Base-by-base conservation (phyloP, 2,329 filamentous ascomycete genomes). In the Aspergillus floridensis region DNA sequence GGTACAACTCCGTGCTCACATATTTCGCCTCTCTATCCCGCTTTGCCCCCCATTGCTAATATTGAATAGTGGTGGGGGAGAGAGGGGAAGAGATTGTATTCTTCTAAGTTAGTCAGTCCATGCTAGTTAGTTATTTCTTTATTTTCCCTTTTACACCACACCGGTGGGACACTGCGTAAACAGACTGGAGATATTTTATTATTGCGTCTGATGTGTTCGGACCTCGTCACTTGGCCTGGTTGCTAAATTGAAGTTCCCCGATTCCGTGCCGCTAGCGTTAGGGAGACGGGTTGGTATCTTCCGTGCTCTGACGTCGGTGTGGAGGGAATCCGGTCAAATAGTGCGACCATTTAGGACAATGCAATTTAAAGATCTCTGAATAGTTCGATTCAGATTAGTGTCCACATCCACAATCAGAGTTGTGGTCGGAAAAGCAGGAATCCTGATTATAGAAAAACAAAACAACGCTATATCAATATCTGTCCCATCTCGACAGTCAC, bases 241-340 rank as follows among this genome's bases (percentile, higher is more conserved):
- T 22, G 53, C 53, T 29, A 21, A 48, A 14, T 32, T 48, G 41
- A 31, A 55, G 32, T 48, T 55, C 22, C 41, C 26, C 16, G 41
- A 47, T 29, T 44, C 26, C 26, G 53, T 55, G 63, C 64, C 67
- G 63, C 68, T 65, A 68, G 65, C 58, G 59, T 16, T 59, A 63
- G 64, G 61, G 63, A 59, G 62, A 35, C 62, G 58, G 62, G 62
- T 55, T 49, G 29, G 41, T 32, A 59, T 65, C 59, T 62, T 63
- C 62, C 62, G 58, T 60, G 60, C 65, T 65, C 68, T 72, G 70
- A 72, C 70, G 69, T 70, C 65, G 67, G 58, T 66, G 62, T 64
- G 54, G 53, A 58, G 24, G 29, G 38, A n/a, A 16, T n/a, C 21
- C 58, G 16, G 31, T 19, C 29, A 22, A 38, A 48, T 32, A 32